Base-by-base conservation (phyloP, 192 early-diverging fungal species). In the Dispira parvispora region DNA sequence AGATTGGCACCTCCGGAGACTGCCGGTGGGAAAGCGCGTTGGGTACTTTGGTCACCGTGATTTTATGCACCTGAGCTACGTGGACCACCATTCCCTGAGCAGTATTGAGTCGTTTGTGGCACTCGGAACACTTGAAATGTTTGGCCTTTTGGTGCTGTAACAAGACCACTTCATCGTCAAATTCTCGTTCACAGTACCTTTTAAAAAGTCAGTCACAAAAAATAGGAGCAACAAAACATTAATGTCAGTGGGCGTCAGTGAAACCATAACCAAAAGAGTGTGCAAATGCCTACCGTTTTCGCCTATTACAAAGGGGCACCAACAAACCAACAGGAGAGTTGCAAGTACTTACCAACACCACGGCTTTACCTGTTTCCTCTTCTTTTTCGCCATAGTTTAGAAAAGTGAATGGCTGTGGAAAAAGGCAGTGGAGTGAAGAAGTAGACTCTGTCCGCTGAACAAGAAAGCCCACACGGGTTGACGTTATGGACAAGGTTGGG, bases 111-210 rank as follows among this genome's bases (percentile, higher is more conserved):
- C 86, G 86, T 70, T 90, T 92, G 65, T 72, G 68, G 71, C 94
- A 98, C 13, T 80, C 72, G 57, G 72, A 71, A 68, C 94, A 98
- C 66, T 94, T 93, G 77, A 95, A 95, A 67, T 98, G 94, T 71
- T 89, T 90, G 42, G 88, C 86, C 70, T 82, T 84, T 69, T 97
- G 94, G 72, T 98, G 94, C 62, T 89, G 80, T 38, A 98, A 81
- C 52, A 98, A 76, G 10, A 92, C 85, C 65, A 90, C 93, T 63
- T 95, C 92, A 71, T 94, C 91, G 61, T 94, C 91, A 69, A 98
- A 98, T 62, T 92, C 89, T 58, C 89, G 79, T 60, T 95, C 91
- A 71, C 94, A 98, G 72, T 98, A 95, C 94, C 83, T 82, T 49
- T 20, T 20, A 20, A 61, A 14, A 43, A 45, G 11, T n/a, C 10